Percentiles rank a stretch among this genome's conserved stretches.
phyloP scores from a whole-genome alignment of 1,284 basidiomycete genomes.

The Vanrija humicola region DNA sequence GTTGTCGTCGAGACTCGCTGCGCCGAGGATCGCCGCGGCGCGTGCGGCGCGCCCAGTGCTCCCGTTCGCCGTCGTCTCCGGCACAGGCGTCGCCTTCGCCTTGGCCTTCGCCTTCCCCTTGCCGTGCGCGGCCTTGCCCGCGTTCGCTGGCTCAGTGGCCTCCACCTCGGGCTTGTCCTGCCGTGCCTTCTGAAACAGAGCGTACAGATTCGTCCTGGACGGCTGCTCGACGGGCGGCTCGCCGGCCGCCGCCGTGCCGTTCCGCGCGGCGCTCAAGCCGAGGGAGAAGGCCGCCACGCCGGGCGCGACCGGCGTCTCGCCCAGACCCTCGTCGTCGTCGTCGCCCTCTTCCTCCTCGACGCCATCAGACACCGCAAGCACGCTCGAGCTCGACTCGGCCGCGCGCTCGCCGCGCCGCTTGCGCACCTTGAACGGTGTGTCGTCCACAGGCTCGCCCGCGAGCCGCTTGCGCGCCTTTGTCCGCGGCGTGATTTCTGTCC shows the following conservation, averaged over 20 bases:
- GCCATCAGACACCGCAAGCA: background rate
- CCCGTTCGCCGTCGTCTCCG: no score
- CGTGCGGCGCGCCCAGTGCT: no score
- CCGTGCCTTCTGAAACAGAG: no score
- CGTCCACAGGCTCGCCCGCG: slow-evolving; percentile 41
- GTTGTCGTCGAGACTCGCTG: background rate
- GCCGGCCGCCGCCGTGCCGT: background rate
- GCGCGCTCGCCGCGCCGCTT: slow-evolving; percentile 6
- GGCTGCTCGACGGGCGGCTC: no score
- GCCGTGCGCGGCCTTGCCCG: no score
- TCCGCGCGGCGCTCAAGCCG: background rate
- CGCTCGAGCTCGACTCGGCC: background rate
- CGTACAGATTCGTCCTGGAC: no score
- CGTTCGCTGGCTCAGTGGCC: no score
- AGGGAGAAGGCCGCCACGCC: slow-evolving; percentile 4
- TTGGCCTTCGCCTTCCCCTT: no score
- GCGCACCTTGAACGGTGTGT: slow-evolving; percentile 35
- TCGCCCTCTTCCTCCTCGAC: slow-evolving; percentile 4
- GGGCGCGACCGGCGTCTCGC: slow-evolving; percentile 14
- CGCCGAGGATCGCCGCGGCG: no score
- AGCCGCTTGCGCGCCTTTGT: slow-evolving; percentile 45
- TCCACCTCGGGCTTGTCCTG: no score
- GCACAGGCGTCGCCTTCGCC: no score
- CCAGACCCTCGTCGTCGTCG: slow-evolving; percentile 12
- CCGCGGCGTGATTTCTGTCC: slow-evolving; percentile 37